phyloP scores from a whole-genome alignment of 2,329 filamentous ascomycete species.

The Coleophoma eucalyptorum region DNA sequence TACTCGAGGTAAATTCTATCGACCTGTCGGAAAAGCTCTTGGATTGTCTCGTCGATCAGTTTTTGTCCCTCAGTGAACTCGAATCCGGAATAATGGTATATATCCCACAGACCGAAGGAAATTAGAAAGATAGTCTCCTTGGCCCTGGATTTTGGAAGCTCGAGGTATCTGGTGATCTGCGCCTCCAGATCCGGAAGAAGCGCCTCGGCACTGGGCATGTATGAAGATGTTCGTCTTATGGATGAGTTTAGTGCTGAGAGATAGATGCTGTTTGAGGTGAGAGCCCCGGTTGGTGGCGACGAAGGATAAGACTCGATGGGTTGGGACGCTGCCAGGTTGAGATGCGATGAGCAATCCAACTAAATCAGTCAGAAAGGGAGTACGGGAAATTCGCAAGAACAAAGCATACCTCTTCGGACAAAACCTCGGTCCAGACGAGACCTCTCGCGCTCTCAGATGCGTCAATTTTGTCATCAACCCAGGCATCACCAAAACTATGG shows the following conservation, averaged over 20 bases:
- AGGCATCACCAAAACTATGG: constrained; percentile 23
- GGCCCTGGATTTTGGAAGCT: constrained; percentile 12
- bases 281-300: constrained; percentile 17
- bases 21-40: constrained; percentile 22
- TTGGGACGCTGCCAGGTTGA: constrained; percentile 23
- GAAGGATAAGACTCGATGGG: constrained; percentile 12
- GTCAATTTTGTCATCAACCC: constrained; percentile 20
- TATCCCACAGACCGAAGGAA: constrained; percentile 28
- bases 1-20: constrained; percentile 21
- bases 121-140: constrained; percentile 22
- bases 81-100: constrained; percentile 22
- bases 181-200: constrained; percentile 21
- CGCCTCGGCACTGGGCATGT: neutral
- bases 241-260: constrained; percentile 1
- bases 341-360: constrained; percentile 24
- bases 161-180: constrained; percentile 22
- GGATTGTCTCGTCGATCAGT: constrained; percentile 12
- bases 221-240: neutral
- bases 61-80: constrained; percentile 11
- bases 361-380: constrained; percentile 1
- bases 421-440: constrained; percentile 20
- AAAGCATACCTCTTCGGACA: constrained; percentile 24
- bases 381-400: neutral
- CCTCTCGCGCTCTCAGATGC: constrained; percentile 13
- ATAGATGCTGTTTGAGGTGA: constrained; percentile 19